Evolutionary conservation across 1,284 basidiomycete genomes (phyloP).

Genomic region (Pseudozyma hubeiensis): DNA sequence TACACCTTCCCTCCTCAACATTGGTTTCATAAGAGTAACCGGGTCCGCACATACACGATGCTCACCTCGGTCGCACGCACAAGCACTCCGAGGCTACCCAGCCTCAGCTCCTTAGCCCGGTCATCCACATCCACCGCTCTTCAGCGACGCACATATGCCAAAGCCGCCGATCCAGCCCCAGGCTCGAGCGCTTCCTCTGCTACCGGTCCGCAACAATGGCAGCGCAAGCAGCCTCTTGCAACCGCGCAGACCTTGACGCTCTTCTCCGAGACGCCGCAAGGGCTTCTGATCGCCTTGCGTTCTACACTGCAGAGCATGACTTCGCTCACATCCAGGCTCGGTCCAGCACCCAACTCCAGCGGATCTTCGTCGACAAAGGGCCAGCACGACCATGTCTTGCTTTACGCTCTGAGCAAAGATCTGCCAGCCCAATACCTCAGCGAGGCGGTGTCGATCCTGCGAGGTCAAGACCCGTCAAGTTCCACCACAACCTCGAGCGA

Average conservation of each 20-base stretch:
- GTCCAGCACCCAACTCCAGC: constrained; percentile 20
- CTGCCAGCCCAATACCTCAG: constrained; percentile 46
- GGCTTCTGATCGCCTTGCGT: constrained; percentile 48
- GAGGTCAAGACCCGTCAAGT: constrained; percentile 21
- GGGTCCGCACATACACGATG: constrained; percentile 22
- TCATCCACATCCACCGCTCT: neutral
- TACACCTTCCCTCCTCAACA: neutral
- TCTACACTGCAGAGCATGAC: constrained; percentile 54
- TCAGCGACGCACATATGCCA: constrained; percentile 26
- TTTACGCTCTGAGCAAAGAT: constrained; percentile 57
- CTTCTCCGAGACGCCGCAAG: constrained; percentile 50
- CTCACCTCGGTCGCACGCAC: constrained; percentile 23
- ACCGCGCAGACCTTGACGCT: constrained; percentile 56
- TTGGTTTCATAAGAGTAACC: neutral
- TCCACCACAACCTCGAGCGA: neutral
- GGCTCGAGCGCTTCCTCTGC: constrained; percentile 1
- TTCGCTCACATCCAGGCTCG: constrained; percentile 26
- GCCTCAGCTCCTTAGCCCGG: constrained; percentile 3
- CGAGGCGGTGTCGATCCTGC: constrained; percentile 51
- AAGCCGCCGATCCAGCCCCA: constrained; percentile 20
- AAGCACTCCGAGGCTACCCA: constrained; percentile 12
- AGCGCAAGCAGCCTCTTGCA: constrained; percentile 48
- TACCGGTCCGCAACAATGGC: constrained; percentile 38
- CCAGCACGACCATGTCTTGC: constrained; percentile 46
- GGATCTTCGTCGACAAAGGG: constrained; percentile 3